Evolutionary conservation across 192 early-diverging fungal genomes (phyloP).

Genomic region (Mortierella alpina): DNA sequence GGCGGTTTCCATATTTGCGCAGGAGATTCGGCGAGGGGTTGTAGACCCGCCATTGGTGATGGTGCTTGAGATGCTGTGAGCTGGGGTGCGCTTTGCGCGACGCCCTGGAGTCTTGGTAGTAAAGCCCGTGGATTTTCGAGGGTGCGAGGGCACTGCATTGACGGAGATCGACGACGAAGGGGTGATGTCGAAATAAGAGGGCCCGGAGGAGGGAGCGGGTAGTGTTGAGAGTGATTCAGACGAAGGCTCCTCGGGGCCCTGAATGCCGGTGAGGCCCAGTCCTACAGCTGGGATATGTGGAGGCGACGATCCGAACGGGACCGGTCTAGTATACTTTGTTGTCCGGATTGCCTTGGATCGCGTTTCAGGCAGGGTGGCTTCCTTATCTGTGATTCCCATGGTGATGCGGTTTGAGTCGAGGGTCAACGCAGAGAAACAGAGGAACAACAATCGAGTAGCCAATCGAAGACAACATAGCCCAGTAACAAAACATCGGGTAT

Average conservation of each 20-base stretch:
- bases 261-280: slow-evolving; percentile 16
- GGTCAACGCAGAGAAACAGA: neutral
- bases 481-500: slow-evolving; percentile 1
- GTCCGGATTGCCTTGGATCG: neutral
- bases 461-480: slow-evolving; percentile 13
- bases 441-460: neutral
- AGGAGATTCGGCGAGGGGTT: slow-evolving; percentile 25
- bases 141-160: neutral
- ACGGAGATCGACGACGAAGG: slow-evolving; percentile 13
- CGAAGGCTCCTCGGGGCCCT: slow-evolving; percentile 3
- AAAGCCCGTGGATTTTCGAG: slow-evolving; percentile 23
- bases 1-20: slow-evolving; percentile 17
- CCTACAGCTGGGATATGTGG: slow-evolving; percentile 9
- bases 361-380: neutral
- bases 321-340: neutral
- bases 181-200: slow-evolving; percentile 48
- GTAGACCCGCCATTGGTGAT: slow-evolving; percentile 36
- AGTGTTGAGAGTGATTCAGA: slow-evolving; percentile 16
- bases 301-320: neutral
- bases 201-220: slow-evolving; percentile 29
- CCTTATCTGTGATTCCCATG: slow-evolving; percentile 6
- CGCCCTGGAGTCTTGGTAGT: slow-evolving; percentile 41
- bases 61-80: slow-evolving; percentile 44
- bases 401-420: no score
- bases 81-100: slow-evolving; percentile 40